phyloP scores from a whole-genome alignment of 108 stramenopile genomes.

The Nannochloropsis granulata region DNA sequence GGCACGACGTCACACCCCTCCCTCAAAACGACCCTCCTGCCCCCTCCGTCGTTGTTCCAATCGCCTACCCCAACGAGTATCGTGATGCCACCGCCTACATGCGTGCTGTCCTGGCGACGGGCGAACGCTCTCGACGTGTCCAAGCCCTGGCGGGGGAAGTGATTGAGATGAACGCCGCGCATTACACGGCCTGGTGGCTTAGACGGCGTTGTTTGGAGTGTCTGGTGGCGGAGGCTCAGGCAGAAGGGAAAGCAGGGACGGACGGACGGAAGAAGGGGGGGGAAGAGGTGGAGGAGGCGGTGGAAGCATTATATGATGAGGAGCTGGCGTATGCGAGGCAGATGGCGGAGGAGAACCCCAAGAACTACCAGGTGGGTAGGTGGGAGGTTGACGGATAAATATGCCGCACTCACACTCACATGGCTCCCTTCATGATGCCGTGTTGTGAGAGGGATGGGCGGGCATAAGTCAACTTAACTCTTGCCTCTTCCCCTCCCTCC shows the following conservation, averaged over 20 bases:
- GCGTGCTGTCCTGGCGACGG: neutral
- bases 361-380: neutral
- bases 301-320: neutral
- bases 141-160: neutral
- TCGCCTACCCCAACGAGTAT: neutral
- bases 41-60: neutral
- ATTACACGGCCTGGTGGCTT: neutral
- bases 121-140: neutral
- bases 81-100: neutral
- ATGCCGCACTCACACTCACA: too few relatives aligned
- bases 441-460: too few relatives aligned
- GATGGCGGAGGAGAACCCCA: neutral
- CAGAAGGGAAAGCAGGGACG: neutral
- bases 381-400: too few relatives aligned
- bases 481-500: neutral
- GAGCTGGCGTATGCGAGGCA: neutral
- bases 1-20: neutral
- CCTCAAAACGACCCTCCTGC: neutral
- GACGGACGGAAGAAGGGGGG: neutral
- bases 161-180: neutral
- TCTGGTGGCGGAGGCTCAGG: neutral
- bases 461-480: neutral
- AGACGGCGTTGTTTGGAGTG: neutral
- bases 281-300: neutral
- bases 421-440: too few relatives aligned